Conservation (phyloP, 352 stramenopile species). For the Discostella stelligera region DNA sequence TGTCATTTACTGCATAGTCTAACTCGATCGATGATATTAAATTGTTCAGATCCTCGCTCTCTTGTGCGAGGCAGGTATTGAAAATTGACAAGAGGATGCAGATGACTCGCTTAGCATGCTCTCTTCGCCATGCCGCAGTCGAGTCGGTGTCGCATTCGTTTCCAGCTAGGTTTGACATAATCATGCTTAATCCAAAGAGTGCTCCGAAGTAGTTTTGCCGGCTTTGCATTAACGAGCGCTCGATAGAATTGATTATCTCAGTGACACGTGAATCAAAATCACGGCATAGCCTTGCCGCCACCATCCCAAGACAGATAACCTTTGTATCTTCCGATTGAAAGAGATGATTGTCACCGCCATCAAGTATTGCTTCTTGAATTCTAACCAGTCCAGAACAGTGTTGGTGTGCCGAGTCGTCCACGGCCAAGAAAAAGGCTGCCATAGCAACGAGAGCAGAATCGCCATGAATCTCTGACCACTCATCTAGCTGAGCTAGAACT, state of each 20-base stretch:
- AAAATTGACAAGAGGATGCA: constrained; percentile 23
- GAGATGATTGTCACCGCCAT: constrained; percentile 27
- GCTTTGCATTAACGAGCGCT: constrained; percentile 8
- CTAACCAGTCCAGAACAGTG: not conserved
- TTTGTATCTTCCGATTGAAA: constrained; percentile 50
- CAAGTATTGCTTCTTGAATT: constrained; percentile 28
- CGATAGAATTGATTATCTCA: constrained; percentile 35
- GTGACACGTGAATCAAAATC: constrained; percentile 41
- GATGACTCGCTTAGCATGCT: constrained; percentile 24
- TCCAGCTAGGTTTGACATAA: constrained; percentile 25
- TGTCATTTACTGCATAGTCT: constrained; percentile 5
- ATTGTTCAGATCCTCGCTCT: constrained; percentile 18
- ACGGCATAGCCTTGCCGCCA: constrained; percentile 34
- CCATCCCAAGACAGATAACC: constrained; percentile 29
- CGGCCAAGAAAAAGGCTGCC: constrained; percentile 20
- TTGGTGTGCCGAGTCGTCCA: constrained; percentile 30
- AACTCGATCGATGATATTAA: constrained; percentile 24
- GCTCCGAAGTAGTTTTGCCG: constrained; percentile 28
- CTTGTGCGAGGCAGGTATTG: constrained; percentile 25
- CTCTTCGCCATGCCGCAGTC: constrained; percentile 35
- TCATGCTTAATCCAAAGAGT: constrained; percentile 40
- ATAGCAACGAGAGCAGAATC: constrained; percentile 45
- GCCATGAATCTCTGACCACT: constrained; percentile 22
- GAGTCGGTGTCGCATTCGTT: constrained; percentile 36
- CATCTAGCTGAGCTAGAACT: constrained; percentile 24